Evolutionary conservation across 768 basidiomycete species (phyloP).

Genomic region (Boletus vinaceobasis): DNA sequence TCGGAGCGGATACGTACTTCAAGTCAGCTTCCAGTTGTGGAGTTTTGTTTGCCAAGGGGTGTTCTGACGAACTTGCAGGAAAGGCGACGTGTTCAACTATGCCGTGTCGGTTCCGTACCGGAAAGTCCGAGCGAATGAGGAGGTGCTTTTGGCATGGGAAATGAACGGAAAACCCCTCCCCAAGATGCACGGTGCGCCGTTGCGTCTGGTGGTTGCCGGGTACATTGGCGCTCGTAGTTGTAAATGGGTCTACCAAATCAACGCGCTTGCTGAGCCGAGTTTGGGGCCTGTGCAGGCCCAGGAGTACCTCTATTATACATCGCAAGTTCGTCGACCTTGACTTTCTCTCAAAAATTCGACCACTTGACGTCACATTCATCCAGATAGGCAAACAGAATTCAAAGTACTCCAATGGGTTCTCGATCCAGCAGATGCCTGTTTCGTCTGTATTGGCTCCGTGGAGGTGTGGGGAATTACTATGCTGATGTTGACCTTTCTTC

Average conservation of each 20-base stretch:
- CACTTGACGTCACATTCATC: not conserved
- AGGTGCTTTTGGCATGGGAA: constrained; percentile 35
- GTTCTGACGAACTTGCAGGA: constrained; percentile 19
- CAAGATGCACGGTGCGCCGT: constrained; percentile 49
- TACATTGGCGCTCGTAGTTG: constrained; percentile 53
- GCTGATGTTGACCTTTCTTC: not conserved
- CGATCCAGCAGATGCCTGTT: constrained; percentile 57
- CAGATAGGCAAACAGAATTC: constrained; percentile 45
- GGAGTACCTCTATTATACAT: constrained; percentile 52
- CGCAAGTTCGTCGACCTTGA: constrained; percentile 37
- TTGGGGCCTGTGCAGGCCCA: constrained; percentile 50
- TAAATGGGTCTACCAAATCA: constrained; percentile 54
- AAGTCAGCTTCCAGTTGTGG: constrained; percentile 30
- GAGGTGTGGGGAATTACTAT: not conserved
- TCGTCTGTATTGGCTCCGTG: constrained; percentile 36
- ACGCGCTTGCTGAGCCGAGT: constrained; percentile 47
- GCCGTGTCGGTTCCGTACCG: constrained; percentile 50
- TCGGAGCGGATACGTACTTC: constrained; percentile 58
- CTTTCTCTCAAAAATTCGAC: not conserved
- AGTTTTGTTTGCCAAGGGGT: not conserved
- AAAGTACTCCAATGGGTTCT: constrained; percentile 52
- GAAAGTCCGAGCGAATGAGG: constrained; percentile 44
- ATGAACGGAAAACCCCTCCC: constrained; percentile 34
- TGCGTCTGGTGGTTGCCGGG: constrained; percentile 49
- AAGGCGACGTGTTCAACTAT: constrained; percentile 38